phyloP scores from a whole-genome alignment of 2,329 filamentous ascomycete species.

The Phyllosticta citribraziliensis region DNA sequence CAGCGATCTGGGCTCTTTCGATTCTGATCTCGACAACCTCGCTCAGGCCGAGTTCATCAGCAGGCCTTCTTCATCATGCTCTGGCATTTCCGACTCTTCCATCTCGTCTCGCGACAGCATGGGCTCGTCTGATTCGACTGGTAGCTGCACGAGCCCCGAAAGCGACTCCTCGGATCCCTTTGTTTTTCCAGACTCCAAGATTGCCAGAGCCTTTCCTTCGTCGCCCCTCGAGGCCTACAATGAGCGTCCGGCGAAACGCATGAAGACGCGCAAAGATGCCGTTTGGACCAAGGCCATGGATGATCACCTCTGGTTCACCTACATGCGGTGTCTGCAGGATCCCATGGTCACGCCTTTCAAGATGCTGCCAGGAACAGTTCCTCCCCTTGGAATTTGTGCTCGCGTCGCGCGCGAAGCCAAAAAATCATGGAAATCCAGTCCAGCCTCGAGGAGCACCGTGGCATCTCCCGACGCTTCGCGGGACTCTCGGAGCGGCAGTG shows the following conservation, averaged over 20 bases:
- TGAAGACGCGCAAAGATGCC: conserved; percentile 31
- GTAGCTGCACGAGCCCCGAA: conserved; percentile 52
- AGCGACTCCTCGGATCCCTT: conserved; percentile 50
- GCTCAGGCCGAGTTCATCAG: conserved; percentile 35
- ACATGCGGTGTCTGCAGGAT: conserved; percentile 56
- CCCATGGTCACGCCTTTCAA: conserved; percentile 59
- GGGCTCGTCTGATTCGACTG: conserved; percentile 47
- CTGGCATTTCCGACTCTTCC: conserved; percentile 52
- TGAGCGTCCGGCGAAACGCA: conserved; percentile 27
- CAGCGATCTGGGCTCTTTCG: conserved; percentile 19
- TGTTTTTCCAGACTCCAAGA: conserved; percentile 30
- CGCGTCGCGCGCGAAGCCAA: conserved; percentile 53
- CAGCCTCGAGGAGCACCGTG: conserved; percentile 15
- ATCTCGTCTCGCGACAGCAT: conserved; percentile 49
- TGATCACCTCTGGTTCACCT: conserved; percentile 56
- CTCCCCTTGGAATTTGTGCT: conserved; percentile 54
- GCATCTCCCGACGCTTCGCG: conserved; percentile 36
- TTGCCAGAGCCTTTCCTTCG: conserved; percentile 18
- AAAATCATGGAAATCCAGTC: conserved; percentile 46
- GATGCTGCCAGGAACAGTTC: conserved; percentile 52
- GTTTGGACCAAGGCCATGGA: conserved; percentile 56
- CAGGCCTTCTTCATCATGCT: conserved; percentile 49
- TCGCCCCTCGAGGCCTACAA: conserved; percentile 22
- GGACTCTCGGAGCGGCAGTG: conserved; percentile 35
- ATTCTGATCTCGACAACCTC: conserved; percentile 24